These are phyloP conservation scores for Huntiella abstrusa DNA, from an alignment of 2,329 filamentous ascomycete species.

Conservation along the genomic window DNA sequence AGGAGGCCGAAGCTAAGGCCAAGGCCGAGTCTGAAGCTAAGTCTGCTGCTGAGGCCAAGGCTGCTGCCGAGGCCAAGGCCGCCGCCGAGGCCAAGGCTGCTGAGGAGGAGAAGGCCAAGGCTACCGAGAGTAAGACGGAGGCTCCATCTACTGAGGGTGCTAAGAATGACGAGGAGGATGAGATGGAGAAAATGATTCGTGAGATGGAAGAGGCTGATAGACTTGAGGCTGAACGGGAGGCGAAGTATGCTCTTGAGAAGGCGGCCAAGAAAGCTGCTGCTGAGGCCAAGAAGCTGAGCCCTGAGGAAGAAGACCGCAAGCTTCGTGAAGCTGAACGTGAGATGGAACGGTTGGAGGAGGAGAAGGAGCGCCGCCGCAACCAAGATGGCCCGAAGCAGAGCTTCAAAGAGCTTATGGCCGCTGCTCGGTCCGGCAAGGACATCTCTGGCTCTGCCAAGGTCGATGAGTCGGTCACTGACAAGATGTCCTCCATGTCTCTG, in stretches of 20 bases:
- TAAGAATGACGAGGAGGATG: conserved; percentile 25
- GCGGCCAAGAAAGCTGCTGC: conserved; percentile 21
- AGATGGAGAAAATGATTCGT: conserved; percentile 39
- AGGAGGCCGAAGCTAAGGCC: conserved; percentile 15
- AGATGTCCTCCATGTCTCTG: conserved; percentile 33
- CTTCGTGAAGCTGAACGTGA: conserved; percentile 55
- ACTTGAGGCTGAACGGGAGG: conserved; percentile 24
- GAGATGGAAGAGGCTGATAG: conserved; percentile 40
- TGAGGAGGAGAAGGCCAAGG: conserved; percentile 18
- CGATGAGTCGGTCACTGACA: conserved; percentile 21
- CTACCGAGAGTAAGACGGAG: conserved; percentile 19
- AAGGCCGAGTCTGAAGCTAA: conserved; percentile 16
- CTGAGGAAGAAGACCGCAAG: conserved; percentile 42
- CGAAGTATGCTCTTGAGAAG: conserved; percentile 30
- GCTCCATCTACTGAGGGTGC: conserved; percentile 16
- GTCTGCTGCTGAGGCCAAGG: conserved; percentile 14
- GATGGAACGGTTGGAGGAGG: conserved; percentile 55
- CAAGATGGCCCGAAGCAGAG: conserved; percentile 36
- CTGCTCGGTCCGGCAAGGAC: conserved; percentile 20
- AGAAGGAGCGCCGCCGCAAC: conserved; percentile 38
- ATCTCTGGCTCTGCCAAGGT: conserved; percentile 12
- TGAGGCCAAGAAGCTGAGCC: conserved; percentile 20
- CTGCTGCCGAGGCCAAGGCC: conserved; percentile 12
- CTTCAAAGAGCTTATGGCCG: conserved; percentile 23
- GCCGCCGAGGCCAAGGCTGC: conserved; percentile 18